Evolutionary conservation across 352 stramenopile genomes (phyloP).

Genomic region (Pythium brachiatum): DNA sequence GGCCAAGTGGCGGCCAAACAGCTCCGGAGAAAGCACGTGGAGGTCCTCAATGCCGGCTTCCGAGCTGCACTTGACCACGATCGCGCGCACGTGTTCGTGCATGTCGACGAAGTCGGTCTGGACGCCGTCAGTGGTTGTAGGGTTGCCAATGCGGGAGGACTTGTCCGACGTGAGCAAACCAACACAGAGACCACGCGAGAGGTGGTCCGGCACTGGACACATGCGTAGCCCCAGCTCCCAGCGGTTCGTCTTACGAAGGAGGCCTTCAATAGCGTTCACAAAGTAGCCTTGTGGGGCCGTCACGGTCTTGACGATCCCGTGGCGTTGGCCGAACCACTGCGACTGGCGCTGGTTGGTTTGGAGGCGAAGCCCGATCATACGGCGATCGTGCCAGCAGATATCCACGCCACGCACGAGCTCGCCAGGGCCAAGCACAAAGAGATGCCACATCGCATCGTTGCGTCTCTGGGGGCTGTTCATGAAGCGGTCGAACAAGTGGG

Average conservation of each 20-base stretch:
- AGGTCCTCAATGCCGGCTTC: constrained; percentile 23
- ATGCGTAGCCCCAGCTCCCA: constrained; percentile 21
- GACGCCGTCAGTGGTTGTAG: constrained; percentile 7
- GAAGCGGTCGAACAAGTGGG: constrained; percentile 23
- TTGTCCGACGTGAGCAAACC: constrained; percentile 3
- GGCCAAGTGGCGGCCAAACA: constrained; percentile 23
- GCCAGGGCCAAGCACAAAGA: constrained; percentile 24
- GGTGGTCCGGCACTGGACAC: constrained; percentile 21
- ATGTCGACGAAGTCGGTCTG: constrained; percentile 29
- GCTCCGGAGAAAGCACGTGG: constrained; percentile 21
- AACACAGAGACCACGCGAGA: constrained; percentile 1
- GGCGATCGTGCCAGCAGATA: constrained; percentile 16
- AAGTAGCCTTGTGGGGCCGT: constrained; percentile 28
- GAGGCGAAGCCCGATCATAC: constrained; percentile 23
- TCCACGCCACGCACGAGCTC: constrained; percentile 25
- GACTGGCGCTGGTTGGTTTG: constrained; percentile 36
- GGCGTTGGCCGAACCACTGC: constrained; percentile 29
- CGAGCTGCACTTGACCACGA: constrained; percentile 24
- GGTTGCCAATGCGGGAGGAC: constrained; percentile 4
- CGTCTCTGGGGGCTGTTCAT: constrained; percentile 1
- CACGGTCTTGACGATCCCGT: constrained; percentile 26
- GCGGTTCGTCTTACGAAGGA: background rate
- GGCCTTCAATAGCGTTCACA: constrained; percentile 23
- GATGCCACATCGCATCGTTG: constrained; percentile 17
- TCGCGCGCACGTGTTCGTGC: constrained; percentile 22